A percentile compares a stretch with the other conserved stretches of the same genome.
Conservation (phyloP, 768 basidiomycete genomes). For the Boletus rubropictus region DNA sequence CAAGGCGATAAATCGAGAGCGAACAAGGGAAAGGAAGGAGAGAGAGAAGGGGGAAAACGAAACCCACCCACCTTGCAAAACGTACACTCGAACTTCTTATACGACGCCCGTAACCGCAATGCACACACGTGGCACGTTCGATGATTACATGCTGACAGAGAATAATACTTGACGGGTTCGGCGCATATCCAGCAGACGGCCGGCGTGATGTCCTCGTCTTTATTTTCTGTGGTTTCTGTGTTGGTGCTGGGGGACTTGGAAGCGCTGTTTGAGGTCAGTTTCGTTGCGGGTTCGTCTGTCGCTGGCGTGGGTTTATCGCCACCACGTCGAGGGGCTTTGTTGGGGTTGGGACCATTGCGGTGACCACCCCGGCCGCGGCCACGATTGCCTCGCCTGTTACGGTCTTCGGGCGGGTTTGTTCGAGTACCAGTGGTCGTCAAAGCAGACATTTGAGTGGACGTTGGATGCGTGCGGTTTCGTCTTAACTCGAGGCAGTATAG, state of each 20-base stretch:
- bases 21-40: too few species aligned
- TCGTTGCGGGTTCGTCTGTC: neutral
- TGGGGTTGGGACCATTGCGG: neutral
- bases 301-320: neutral
- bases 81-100: constrained; percentile 90
- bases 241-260: neutral
- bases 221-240: constrained; percentile 12
- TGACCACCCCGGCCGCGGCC: constrained; percentile 18
- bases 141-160: constrained; percentile 87
- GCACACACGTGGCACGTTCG: constrained; percentile 94
- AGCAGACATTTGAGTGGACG: constrained; percentile 13
- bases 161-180: constrained; percentile 86
- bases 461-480: neutral
- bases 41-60: neutral
- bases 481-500: neutral
- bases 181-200: constrained; percentile 88
- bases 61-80: constrained; percentile 82
- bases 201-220: constrained; percentile 31
- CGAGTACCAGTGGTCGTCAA: constrained; percentile 15
- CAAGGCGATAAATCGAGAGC: neutral
- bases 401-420: neutral
- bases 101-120: constrained; percentile 79
- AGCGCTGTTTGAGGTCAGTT: neutral
- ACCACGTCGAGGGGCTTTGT: constrained; percentile 3
- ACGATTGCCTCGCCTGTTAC: constrained; percentile 14